A percentile compares a stretch with the other conserved stretches of the same genome.
Conservation (phyloP, 768 basidiomycete genomes). For the Mycena pura region DNA sequence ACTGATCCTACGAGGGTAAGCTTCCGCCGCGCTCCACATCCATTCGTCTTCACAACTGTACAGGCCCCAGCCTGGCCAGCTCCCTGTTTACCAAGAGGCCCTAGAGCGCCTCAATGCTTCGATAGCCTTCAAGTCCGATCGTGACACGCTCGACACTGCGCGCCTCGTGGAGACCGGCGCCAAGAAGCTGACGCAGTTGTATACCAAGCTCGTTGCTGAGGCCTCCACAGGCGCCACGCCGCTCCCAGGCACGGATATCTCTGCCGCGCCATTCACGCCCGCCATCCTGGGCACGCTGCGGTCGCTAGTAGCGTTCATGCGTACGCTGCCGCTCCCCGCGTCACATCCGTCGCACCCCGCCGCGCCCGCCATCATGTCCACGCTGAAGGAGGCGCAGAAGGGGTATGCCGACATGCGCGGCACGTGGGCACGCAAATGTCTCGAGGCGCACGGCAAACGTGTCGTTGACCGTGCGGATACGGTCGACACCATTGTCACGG, state of each 20-base stretch:
- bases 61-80: slow-evolving; percentile 76
- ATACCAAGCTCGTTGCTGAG: slow-evolving; percentile 89
- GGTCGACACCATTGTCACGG: slow-evolving; percentile 67
- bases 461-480: slow-evolving; percentile 75
- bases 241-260: slow-evolving; percentile 62
- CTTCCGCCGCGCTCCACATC: slow-evolving; percentile 11
- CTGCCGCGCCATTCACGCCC: slow-evolving; percentile 60
- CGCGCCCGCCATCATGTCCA: slow-evolving; percentile 64
- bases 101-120: slow-evolving; percentile 73
- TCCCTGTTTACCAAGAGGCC: slow-evolving; percentile 71
- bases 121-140: slow-evolving; percentile 12
- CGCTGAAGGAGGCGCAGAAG: slow-evolving; percentile 77
- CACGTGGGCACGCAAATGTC: slow-evolving; percentile 74
- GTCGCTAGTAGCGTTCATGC: slow-evolving; percentile 73
- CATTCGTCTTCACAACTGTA: not conserved
- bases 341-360: slow-evolving; percentile 88
- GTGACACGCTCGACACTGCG: slow-evolving; percentile 42
- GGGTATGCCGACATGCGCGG: slow-evolving; percentile 91
- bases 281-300: slow-evolving; percentile 58
- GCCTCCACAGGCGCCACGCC: slow-evolving; percentile 80
- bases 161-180: slow-evolving; percentile 82
- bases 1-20: slow-evolving; percentile 78
- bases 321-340: slow-evolving; percentile 74
- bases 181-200: slow-evolving; percentile 81
- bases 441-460: slow-evolving; percentile 74